Percentiles rank a stretch among this genome's conserved stretches.
Conservation (phyloP, 441 rosid species). For the Euphorbia schlechtendalii region DNA sequence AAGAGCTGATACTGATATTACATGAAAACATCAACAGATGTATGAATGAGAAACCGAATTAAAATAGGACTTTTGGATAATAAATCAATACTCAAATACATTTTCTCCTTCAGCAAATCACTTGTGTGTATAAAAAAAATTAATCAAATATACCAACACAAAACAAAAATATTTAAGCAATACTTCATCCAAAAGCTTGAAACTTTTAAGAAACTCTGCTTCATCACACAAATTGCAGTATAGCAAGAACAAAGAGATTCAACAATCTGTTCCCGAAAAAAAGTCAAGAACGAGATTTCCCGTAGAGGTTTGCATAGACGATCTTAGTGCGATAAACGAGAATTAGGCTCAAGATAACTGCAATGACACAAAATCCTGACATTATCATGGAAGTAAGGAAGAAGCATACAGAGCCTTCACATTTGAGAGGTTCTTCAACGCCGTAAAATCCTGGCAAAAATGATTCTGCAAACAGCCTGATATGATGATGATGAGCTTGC, state of each 20-base stretch:
- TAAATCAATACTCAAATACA: not conserved
- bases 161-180: not conserved
- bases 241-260: slow-evolving; percentile 1
- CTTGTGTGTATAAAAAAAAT: slow-evolving; percentile 2
- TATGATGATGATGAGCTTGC: slow-evolving; percentile 41
- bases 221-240: not conserved
- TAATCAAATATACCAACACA: not conserved
- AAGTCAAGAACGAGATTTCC: slow-evolving; percentile 49
- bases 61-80: too few species aligned
- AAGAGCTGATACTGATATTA: not conserved
- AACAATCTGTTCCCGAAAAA: not conserved
- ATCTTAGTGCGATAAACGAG: slow-evolving; percentile 71
- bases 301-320: slow-evolving; percentile 70
- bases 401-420: slow-evolving; percentile 73
- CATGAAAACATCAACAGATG: too few species aligned
- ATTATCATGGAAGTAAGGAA: slow-evolving; percentile 81
- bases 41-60: too few species aligned
- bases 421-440: slow-evolving; percentile 48
- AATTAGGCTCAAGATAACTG: slow-evolving; percentile 60
- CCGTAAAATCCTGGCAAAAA: slow-evolving; percentile 25
- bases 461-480: slow-evolving; percentile 10
- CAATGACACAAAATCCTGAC: slow-evolving; percentile 76
- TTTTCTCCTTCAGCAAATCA: not conserved
- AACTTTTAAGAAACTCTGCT: slow-evolving; percentile 12
- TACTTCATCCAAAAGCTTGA: too few species aligned